A percentile compares a stretch with the other conserved stretches of the same genome.
These are phyloP conservation scores for Yamadazyma atmosphaerica DNA, from an alignment of 1,139 yeast species.

Conservation along the genomic window DNA sequence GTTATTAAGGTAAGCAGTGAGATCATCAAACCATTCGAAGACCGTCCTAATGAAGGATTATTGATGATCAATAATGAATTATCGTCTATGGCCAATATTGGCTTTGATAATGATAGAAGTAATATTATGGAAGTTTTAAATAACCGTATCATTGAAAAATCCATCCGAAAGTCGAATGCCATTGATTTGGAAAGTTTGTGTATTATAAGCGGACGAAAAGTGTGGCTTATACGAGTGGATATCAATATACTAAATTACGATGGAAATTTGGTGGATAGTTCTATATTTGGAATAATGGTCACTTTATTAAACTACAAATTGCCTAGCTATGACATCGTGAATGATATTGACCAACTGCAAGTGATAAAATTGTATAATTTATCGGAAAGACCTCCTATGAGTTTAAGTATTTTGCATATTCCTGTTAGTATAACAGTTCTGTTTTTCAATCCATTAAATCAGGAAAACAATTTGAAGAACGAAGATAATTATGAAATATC, in stretches of 20 bases:
- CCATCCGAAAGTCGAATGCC: constrained; percentile 86
- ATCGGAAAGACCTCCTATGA: constrained; percentile 84
- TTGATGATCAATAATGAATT: constrained; percentile 84
- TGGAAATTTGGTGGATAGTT: constrained; percentile 89
- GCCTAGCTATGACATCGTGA: constrained; percentile 78
- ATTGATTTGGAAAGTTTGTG: constrained; percentile 88
- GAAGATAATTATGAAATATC: constrained; percentile 58
- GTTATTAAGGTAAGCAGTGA: constrained; percentile 79
- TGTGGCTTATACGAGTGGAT: constrained; percentile 90
- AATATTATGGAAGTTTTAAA: constrained; percentile 79
- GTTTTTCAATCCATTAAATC: constrained; percentile 67
- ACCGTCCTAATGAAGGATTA: constrained; percentile 91
- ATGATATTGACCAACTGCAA: constrained; percentile 43
- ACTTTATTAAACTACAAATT: constrained; percentile 80
- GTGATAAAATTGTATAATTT: constrained; percentile 63
- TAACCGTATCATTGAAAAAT: constrained; percentile 83
- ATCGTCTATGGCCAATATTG: constrained; percentile 85
- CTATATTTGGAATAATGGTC: constrained; percentile 87
- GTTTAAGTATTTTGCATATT: constrained; percentile 79
- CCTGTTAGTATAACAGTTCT: constrained; percentile 92
- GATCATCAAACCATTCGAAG: constrained; percentile 82
- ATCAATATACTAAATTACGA: constrained; percentile 86
- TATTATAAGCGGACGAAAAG: constrained; percentile 85
- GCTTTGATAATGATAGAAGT: constrained; percentile 66
- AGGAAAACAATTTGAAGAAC: constrained; percentile 71